Percentiles rank a stretch among this genome's conserved stretches.
Conservation (phyloP, 176 grass and related monocot genomes). For the Bothriochloa decipiens region DNA sequence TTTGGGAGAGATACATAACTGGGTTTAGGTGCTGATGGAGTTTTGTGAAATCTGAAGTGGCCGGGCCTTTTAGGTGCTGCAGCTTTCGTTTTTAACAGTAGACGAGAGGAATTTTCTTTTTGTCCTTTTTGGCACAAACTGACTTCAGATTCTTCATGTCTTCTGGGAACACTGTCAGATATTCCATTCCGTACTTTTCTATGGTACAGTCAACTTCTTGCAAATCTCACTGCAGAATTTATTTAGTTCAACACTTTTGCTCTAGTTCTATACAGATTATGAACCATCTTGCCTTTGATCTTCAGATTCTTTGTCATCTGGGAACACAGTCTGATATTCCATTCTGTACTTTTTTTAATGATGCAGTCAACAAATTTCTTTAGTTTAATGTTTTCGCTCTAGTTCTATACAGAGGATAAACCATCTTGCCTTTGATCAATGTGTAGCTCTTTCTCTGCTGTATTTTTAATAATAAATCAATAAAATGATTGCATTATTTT, state of each 20-base stretch:
- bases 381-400: not conserved
- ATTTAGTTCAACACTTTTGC: slow-evolving; percentile 23
- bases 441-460: too few relatives aligned
- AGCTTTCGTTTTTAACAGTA: not conserved
- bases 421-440: not conserved
- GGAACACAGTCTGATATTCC: not conserved
- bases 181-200: slow-evolving; percentile 35
- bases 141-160: slow-evolving; percentile 44
- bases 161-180: slow-evolving; percentile 29
- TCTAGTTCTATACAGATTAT: not conserved
- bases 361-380: slow-evolving; percentile 27
- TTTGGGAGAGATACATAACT: not conserved
- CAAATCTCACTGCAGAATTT: not conserved
- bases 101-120: not conserved
- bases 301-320: slow-evolving; percentile 39
- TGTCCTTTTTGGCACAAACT: not conserved
- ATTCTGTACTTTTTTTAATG: not conserved
- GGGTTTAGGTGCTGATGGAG: not conserved
- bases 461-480: not conserved
- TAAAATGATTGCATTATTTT: not conserved
- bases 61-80: not conserved
- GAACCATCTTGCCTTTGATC: not conserved
- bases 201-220: slow-evolving; percentile 16
- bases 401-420: not conserved
- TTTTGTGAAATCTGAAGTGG: not conserved